phyloP scores from a whole-genome alignment of 345 rosid species.

The Geranium brycei region DNA sequence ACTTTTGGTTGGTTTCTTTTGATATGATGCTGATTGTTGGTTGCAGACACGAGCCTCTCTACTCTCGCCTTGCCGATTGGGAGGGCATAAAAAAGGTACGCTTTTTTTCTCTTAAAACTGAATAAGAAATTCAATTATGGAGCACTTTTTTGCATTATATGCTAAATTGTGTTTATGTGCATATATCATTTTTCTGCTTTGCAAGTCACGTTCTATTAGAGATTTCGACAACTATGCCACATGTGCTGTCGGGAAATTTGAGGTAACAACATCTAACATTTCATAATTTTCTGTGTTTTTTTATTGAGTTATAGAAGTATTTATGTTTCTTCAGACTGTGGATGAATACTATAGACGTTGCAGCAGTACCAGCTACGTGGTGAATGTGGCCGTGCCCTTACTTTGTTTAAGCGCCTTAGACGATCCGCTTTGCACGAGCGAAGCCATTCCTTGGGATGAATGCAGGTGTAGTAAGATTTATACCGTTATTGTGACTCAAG shows the following conservation, averaged over 20 bases:
- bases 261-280: constrained; percentile 34
- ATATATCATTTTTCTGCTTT: constrained; percentile 4
- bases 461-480: not conserved
- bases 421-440: not conserved
- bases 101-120: constrained; percentile 7
- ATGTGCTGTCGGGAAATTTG: constrained; percentile 70
- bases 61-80: constrained; percentile 84
- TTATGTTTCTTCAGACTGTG: not conserved
- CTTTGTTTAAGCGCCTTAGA: not conserved
- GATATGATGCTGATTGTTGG: constrained; percentile 3
- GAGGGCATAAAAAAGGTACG: constrained; percentile 81
- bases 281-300: not conserved
- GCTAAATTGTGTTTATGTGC: too few relatives aligned
- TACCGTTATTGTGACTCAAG: too few relatives aligned
- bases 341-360: not conserved
- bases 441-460: not conserved
- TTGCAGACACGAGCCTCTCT: constrained; percentile 80
- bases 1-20: constrained; percentile 6
- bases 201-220: constrained; percentile 68
- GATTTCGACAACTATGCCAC: constrained; percentile 79
- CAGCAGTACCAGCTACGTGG: not conserved
- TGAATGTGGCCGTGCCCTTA: not conserved
- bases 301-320: too few relatives aligned
- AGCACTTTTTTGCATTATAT: not conserved
- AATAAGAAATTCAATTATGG: not conserved